Evolutionary conservation across 2,329 filamentous ascomycete genomes (phyloP).

Genomic region (Mycosphaerella sp.): DNA sequence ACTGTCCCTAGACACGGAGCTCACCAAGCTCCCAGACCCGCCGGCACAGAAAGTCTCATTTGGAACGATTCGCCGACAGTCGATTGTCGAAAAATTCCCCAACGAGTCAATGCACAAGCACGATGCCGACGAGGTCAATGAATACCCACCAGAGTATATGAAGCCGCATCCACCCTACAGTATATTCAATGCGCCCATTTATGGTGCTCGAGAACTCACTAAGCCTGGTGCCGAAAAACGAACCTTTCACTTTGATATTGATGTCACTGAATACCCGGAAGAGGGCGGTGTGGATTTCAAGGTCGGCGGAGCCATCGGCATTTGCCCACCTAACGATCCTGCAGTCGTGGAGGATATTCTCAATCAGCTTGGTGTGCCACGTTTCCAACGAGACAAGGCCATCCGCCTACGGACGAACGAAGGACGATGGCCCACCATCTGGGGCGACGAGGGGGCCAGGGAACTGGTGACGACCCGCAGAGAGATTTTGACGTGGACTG

Average conservation of each 20-base stretch:
- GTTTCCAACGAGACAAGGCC: constrained; percentile 75
- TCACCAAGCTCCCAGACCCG: constrained; percentile 66
- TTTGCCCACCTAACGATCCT: constrained; percentile 80
- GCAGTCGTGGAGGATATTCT: constrained; percentile 75
- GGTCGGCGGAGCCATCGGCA: constrained; percentile 89
- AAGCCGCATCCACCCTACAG: constrained; percentile 91
- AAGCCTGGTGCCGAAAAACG: constrained; percentile 86
- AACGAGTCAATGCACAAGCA: constrained; percentile 40
- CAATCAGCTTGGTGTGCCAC: constrained; percentile 72
- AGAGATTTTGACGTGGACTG: constrained; percentile 92
- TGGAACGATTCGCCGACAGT: constrained; percentile 25
- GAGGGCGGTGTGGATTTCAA: constrained; percentile 87
- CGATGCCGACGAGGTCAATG: constrained; percentile 38
- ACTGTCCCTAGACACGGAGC: constrained; percentile 61
- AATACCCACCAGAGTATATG: constrained; percentile 78
- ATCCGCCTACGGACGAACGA: constrained; percentile 69
- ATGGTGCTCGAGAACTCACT: constrained; percentile 79
- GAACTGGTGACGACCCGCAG: constrained; percentile 84
- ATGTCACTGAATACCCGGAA: constrained; percentile 87
- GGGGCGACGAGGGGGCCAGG: constrained; percentile 82
- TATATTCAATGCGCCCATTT: constrained; percentile 83
- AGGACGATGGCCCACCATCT: constrained; percentile 94
- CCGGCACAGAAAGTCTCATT: constrained; percentile 67
- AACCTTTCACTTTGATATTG: constrained; percentile 95
- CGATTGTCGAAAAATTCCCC: constrained; percentile 52